Conservation (phyloP, 2,329 filamentous ascomycete species). For the Talaromyces sp. region DNA sequence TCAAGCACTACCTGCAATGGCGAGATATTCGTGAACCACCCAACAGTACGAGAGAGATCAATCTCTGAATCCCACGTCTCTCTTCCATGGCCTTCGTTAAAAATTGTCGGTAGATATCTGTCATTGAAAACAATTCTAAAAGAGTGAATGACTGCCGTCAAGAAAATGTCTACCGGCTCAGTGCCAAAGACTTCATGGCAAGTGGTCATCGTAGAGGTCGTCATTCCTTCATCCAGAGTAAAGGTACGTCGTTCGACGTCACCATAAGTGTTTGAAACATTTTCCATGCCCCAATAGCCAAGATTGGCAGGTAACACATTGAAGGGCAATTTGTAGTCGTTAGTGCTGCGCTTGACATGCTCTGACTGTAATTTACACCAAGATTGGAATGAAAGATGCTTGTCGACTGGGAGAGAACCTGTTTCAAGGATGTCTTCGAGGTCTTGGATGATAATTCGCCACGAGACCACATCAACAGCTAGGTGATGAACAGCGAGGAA, state of each 20-base stretch:
- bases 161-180: conserved; percentile 35
- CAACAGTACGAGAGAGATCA: conserved; percentile 47
- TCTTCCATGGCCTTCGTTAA: conserved; percentile 48
- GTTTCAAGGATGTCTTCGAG: conserved; percentile 32
- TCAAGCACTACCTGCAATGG: conserved; percentile 36
- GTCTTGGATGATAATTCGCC: conserved; percentile 35
- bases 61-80: conserved; percentile 43
- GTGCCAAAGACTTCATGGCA: conserved; percentile 33
- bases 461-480: conserved; percentile 29
- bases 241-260: conserved; percentile 33
- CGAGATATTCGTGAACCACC: conserved; percentile 49
- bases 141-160: conserved; percentile 38
- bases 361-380: conserved; percentile 34
- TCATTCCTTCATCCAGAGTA: conserved; percentile 28
- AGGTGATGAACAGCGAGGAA: conserved; percentile 28
- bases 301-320: conserved; percentile 28
- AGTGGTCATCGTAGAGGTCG: conserved; percentile 27
- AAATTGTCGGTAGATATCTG: conserved; percentile 40
- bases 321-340: conserved; percentile 22
- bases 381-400: conserved; percentile 35
- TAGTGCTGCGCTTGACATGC: conserved; percentile 20
- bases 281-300: conserved; percentile 35
- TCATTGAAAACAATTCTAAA: conserved; percentile 43
- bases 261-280: conserved; percentile 30
- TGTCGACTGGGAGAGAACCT: conserved; percentile 28